Evolutionary conservation across 2,329 filamentous ascomycete species (phyloP).

Genomic region (Nemania abortiva): DNA sequence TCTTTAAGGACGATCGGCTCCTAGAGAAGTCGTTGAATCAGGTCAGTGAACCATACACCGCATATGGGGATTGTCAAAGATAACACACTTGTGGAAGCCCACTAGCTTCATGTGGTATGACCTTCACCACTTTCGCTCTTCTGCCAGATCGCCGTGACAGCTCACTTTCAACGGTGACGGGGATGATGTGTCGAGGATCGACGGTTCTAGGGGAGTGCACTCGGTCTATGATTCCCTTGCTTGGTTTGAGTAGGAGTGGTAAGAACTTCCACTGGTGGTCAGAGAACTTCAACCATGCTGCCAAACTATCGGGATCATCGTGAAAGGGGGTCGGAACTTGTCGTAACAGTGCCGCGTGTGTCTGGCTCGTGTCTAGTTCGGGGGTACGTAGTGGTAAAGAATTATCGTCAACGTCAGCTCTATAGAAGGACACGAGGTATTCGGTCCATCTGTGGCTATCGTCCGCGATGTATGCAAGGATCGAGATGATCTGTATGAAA

Average conservation of each 20-base stretch:
- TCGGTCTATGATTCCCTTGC: conserved; percentile 2
- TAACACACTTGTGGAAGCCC: background rate
- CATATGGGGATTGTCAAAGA: background rate
- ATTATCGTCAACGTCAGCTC: background rate
- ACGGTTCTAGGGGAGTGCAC: background rate
- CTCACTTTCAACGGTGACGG: conserved; percentile 6
- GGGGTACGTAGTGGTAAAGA: background rate
- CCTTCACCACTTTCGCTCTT: conserved; percentile 13
- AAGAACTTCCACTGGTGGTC: conserved; percentile 17
- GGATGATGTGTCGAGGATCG: conserved; percentile 4
- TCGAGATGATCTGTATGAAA: conserved; percentile 5
- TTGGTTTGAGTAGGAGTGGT: conserved; percentile 8
- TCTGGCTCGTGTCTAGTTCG: too few species aligned
- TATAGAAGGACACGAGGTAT: conserved; percentile 3
- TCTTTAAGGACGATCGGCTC: conserved; percentile 9
- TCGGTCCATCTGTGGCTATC: background rate
- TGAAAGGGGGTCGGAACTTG: background rate
- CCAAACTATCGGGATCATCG: background rate
- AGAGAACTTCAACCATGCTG: background rate
- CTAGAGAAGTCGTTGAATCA: background rate
- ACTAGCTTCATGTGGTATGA: conserved; percentile 12
- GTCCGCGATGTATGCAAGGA: conserved; percentile 5
- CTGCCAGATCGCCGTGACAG: background rate
- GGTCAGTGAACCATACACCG: background rate
- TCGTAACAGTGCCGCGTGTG: too few species aligned